Evolutionary conservation across 2,329 filamentous ascomycete genomes (phyloP), one percentile per base, ranked within the genome.

Genomic region (Lasiodiplodia citricola): DNA sequence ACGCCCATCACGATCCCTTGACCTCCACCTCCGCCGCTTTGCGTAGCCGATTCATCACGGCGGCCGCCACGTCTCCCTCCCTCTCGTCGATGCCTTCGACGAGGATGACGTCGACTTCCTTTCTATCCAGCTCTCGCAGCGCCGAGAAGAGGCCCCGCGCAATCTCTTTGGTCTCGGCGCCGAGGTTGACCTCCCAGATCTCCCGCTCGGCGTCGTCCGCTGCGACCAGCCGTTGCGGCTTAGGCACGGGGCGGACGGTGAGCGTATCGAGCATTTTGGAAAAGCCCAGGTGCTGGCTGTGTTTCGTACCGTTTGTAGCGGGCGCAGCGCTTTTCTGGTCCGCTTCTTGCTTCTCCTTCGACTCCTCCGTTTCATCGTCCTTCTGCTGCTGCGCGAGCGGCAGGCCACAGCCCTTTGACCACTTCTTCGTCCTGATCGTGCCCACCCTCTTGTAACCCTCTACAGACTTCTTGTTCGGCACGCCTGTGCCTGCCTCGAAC

Each of bases 91-190:
- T 92, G 2, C 95, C 95, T 78, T 99, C 96, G 13, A 98, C 93
- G 73, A 94, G 92, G 65, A 99, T 97, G 23, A 91, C 85, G 76
- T 96, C 90, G 4, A 93, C 93, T 37, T 89, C 87, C 71, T 89
- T 85, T 74, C 90, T 88, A 78, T 99, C 96, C 71, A 99, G 86
- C 73, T 94, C 92, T 66, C 96, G 86, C 66, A 99, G 83, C 1
- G 93, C 92, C 14, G 93, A 92, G 78, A 99, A 99, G 16, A 99
- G 83, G 0, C 92, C 92, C 73, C 94, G 89, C 1, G 96, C 95
- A 73, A 99, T 94, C 38, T 87, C 87, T 72, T 88, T 87, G 0
- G 89, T 90, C 55, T 91, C 87, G 18, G 81, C 81, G 0, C 95
- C 94, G 16, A 99, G 84, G 69, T 88, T 82, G 56, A 96, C 88